Evolutionary conservation across 352 stramenopile species (phyloP), one percentile per base, ranked within the genome.

Genomic region (Phytophthora lateralis): DNA sequence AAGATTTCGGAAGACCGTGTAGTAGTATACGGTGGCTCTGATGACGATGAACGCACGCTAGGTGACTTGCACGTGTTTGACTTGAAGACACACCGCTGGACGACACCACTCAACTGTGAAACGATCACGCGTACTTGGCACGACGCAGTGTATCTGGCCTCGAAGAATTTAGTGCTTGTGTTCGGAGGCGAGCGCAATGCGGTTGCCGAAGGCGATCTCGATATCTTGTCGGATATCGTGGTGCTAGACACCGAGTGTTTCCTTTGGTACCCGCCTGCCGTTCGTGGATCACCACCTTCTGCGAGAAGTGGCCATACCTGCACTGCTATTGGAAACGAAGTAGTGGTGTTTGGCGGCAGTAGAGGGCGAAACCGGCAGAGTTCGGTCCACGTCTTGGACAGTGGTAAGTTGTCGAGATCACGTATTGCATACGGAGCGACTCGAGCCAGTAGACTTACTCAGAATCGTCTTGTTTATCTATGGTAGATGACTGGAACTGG

Each of bases 171-270:
- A 30, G 63, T 98, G 39, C 75, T 98, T 29, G 91, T 95, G 9
- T 98, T 98, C 74, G 95, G 95, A 32, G 95, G 95, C 14, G 95
- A 98, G 70, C 82, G 85, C 73, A 67, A 58, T 55, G 53, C 71
- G 60, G 44, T 75, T 64, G 69, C 61, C 60, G 66, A 87, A 60
- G 74, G 83, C 51, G 70, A 90, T 54, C 61, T 93, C 48, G 79
- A 93, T 48, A 68, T 89, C 52, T 72, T 95, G 38, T 92, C 76
- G 39, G 85, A 94, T 50, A 85, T 94, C 30, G 88, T 96, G 89
- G 90, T 98, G 38, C 78, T 98, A 5, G 95, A 98, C 69, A 97
- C 88, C 4, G 90, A 98, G 66, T 97, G 94, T 61, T 96, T 97
- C 60, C 61, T 97, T 26, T 97, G 94, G 94, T 98, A 98, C 64